These are phyloP conservation scores for Sordaria brevicollis DNA, from an alignment of 495 filamentous ascomycete genomes.

Conservation along the genomic window DNA sequence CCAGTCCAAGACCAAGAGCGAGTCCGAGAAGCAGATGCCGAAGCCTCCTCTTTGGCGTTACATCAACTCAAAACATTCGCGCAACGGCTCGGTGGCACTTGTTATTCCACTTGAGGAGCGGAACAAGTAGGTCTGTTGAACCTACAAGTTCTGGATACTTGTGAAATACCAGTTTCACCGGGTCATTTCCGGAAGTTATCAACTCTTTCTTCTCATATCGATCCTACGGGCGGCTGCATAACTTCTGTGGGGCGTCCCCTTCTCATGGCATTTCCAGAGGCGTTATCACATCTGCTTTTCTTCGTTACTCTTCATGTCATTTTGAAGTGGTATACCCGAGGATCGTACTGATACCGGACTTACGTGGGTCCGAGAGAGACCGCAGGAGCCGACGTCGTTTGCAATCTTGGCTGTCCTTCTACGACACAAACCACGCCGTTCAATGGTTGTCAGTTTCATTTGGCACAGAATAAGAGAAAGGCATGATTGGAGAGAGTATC, in stretches of 20 bases:
- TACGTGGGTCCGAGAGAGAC: not conserved
- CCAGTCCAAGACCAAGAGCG: not conserved
- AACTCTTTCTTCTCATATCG: not conserved
- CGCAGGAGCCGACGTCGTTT: not conserved
- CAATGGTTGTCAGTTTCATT: not conserved
- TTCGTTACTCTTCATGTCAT: not conserved
- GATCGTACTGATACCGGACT: not conserved
- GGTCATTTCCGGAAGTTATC: not conserved
- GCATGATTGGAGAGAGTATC: not conserved
- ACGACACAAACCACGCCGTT: not conserved
- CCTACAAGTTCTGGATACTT: not conserved
- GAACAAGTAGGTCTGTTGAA: not conserved
- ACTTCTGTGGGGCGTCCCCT: not conserved
- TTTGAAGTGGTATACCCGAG: not conserved
- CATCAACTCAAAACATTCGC: slow-evolving; percentile 12
- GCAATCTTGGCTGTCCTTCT: not conserved
- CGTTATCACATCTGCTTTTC: not conserved
- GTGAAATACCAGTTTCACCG: not conserved
- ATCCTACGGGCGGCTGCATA: not conserved
- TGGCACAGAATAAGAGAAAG: not conserved
- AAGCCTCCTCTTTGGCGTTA: slow-evolving; percentile 11
- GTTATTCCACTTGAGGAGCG: not conserved
- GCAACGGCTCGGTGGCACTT: not conserved
- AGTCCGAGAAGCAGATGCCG: not conserved
- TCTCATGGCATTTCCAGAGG: not conserved